Evolutionary conservation across 164 flowering plant genomes (phyloP), one percentile per base, ranked within the genome.

Genomic region (Echeveria elegans): DNA sequence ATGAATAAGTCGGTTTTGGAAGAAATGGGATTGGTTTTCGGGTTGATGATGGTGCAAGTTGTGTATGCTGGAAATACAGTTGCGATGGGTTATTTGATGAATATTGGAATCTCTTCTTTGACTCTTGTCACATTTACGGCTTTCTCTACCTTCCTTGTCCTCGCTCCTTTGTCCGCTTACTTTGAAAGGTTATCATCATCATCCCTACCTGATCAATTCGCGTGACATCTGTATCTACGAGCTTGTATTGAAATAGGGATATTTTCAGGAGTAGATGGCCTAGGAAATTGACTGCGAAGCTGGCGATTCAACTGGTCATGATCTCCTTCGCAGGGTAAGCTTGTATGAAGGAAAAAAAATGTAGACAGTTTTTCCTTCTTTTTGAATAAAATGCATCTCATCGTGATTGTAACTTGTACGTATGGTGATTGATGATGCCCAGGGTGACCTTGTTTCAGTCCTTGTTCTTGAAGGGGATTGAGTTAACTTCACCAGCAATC

Each of bases 251-350:
- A 3, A 3, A 34, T 34, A 7, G 3, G 37, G 37, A 3, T 3
- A 34, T 34, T 53, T 77, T 77, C 81, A 92, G 96, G 82, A 75
- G 69, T 8, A 70, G 73, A 59, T 89, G 98, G 94, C 96, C 96
- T 0, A 69, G 56, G 64, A 71, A 76, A 66, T 50, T 88, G 21
- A 77, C 71, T 19, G 65, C 68, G 29, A 81, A 77, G 75, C 68
- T 89, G 77, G 10, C 78, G 26, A 61, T 80, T 59, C 86, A 88
- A 77, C 67, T 92, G 52, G 8, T 88, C 70, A 60, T 88, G 26
- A 77, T 89, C 69, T 63, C 95, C 40, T 72, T 85, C 38, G 80
- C 77, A 64, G 96, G 98, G 96, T 92, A 77, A 66, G 81, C 7
- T 34, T 34, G 37, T 34, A 3, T 5, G 7, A 34, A n/a, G n/a